Evolutionary conservation across 177 flowering plant genomes (phyloP).

Genomic region (Vitis hybrid): DNA sequence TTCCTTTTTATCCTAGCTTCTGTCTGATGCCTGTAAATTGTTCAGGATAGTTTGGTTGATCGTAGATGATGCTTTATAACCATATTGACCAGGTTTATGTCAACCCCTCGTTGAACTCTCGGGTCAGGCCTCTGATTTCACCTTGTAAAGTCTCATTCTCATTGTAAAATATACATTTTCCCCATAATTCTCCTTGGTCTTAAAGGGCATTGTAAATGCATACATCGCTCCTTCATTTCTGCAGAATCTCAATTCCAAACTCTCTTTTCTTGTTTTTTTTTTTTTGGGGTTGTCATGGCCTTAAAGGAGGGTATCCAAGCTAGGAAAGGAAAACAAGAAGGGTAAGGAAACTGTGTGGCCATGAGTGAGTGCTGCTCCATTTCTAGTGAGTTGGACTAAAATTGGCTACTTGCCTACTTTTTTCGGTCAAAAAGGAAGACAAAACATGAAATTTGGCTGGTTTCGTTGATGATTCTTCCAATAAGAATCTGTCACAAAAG

Average conservation of each 20-base stretch:
- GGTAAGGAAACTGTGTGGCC: too few relatives aligned
- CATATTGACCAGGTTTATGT: conserved; percentile 4
- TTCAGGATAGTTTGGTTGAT: conserved; percentile 6
- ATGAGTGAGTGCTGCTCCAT: too few relatives aligned
- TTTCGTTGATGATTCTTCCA: too few relatives aligned
- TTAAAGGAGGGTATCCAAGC: background rate
- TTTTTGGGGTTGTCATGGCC: background rate
- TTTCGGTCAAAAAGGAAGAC: too few relatives aligned
- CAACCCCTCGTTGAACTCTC: conserved; percentile 7
- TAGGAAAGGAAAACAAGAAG: too few relatives aligned
- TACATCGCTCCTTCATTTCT: background rate
- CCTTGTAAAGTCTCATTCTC: conserved; percentile 10
- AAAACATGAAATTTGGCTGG: too few relatives aligned
- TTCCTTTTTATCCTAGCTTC: background rate
- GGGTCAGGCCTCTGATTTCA: background rate
- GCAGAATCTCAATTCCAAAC: background rate
- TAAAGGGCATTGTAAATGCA: background rate
- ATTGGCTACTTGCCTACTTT: too few relatives aligned
- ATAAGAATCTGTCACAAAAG: too few relatives aligned
- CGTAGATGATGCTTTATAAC: background rate
- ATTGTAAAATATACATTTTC: conserved; percentile 11
- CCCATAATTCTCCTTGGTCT: background rate
- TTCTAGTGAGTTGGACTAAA: too few relatives aligned
- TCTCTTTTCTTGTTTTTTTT: background rate
- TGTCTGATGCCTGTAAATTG: conserved; percentile 19